Conservation (phyloP, 768 basidiomycete genomes). For the Pholiota molesta region DNA sequence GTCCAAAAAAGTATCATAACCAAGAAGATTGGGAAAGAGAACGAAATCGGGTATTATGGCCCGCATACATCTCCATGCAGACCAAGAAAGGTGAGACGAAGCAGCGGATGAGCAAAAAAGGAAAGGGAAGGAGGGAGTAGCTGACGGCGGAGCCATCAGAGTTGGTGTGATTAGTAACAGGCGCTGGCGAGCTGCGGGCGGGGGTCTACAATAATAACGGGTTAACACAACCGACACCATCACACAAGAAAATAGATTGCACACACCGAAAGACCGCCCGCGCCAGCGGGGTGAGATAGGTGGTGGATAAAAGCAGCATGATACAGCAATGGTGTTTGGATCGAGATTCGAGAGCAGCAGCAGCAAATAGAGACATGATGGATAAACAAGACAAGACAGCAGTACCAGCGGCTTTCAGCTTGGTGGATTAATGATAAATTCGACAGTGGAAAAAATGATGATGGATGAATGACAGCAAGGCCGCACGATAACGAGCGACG, state of each 20-base stretch:
- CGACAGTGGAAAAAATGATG: background rate
- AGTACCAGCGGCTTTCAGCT: background rate
- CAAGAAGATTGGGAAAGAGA: background rate
- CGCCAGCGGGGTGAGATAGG: background rate
- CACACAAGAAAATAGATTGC: background rate
- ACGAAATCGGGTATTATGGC: background rate
- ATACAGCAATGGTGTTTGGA: background rate
- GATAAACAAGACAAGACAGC: background rate
- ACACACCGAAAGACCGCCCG: background rate
- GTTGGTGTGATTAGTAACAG: background rate
- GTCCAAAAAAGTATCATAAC: background rate
- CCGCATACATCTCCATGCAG: constrained; percentile 1
- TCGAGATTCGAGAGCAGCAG: constrained; percentile 3
- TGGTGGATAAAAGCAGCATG: background rate
- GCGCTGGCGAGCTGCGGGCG: background rate
- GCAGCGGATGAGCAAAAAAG: background rate
- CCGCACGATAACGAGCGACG: background rate
- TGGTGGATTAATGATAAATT: background rate
- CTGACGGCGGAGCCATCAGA: background rate
- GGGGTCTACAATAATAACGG: background rate
- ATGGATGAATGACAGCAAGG: background rate
- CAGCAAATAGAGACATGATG: background rate
- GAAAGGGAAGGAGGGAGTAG: background rate
- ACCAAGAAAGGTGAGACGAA: background rate
- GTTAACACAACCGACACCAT: background rate